Base-by-base conservation (phyloP, 2,329 filamentous ascomycete species). In the Fusarium burgessii region DNA sequence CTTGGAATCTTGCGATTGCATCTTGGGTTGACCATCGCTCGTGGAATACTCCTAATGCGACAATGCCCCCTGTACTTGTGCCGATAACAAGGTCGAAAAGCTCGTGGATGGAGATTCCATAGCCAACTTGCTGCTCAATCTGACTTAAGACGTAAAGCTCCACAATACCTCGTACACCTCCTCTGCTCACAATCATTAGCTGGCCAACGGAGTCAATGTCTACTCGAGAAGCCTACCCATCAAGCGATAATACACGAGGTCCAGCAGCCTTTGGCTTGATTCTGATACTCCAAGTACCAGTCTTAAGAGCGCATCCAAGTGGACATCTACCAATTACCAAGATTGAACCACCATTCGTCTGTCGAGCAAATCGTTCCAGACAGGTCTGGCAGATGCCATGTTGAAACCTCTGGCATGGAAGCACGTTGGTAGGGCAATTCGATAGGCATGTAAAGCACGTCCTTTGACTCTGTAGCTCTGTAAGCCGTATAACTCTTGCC, bases 1-100 rank as follows among this genome's bases (percentile, higher is more conserved):
- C 29, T 11, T 46, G 29, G 14, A 70, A 67, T 12, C n/a, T 40
- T 2, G 23, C 8, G 3, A 60, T 36, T 25, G 58, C 50, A 17
- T 42, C 15, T 10, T 18, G 18, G 0, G 58, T n/a, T 6, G 45
- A 13, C 55, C 56, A 63, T 0, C 58, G 45, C 7, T 69, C 15
- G 9, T 70, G 58, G 7, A 71, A 71, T 1, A 67, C 35, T 0
- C 66, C 62, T 9, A 70, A 20, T 2, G 66, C 66, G 1, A 70
- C 51, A 14, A 71, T 66, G 1, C 62, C 68, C 6, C 68, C 68
- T 27, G 68, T 71, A 15, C 68, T 70, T 14, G 68, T 70, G 5
- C 66, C 68, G 3, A 70, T n/a, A 0, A 70, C 66, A 1, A 71
- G 55, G 42, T 71, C 66, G 17, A 71, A 70, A 12, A 71, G 62